Evolutionary conservation across 345 rosid genomes (phyloP).

Genomic region (Melaleuca alternifolia): DNA sequence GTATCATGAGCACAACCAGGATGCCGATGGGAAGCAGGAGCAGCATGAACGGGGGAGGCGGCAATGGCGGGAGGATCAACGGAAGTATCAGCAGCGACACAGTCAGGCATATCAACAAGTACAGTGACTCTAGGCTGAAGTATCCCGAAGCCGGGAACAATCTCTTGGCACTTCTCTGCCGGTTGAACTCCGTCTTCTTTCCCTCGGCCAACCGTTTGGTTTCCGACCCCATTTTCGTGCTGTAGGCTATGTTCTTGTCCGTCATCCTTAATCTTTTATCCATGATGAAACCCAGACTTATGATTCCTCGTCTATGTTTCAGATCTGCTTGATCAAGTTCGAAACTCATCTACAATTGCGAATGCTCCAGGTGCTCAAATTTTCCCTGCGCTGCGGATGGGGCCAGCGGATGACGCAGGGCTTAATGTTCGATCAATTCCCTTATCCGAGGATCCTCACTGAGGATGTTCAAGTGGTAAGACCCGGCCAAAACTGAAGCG

Average conservation of each 20-base stretch:
- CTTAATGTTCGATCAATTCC: neutral
- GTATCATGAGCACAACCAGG: conserved; percentile 48
- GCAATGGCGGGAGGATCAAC: conserved; percentile 69
- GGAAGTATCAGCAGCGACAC: conserved; percentile 71
- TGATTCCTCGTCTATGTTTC: conserved; percentile 3
- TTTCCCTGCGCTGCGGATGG: neutral
- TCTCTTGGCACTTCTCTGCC: conserved; percentile 19
- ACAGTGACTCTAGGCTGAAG: conserved; percentile 54
- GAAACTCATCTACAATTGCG: neutral
- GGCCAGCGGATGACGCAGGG: neutral
- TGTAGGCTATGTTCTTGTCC: neutral
- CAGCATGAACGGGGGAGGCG: conserved; percentile 77
- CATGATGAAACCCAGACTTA: conserved; percentile 15
- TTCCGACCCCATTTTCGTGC: neutral
- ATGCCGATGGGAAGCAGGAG: conserved; percentile 70
- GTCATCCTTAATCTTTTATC: conserved; percentile 4
- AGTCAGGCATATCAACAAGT: conserved; percentile 48
- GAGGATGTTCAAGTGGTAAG: neutral
- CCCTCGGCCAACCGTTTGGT: neutral
- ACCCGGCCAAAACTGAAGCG: neutral
- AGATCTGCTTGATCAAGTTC: neutral
- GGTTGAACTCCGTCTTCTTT: conserved; percentile 11
- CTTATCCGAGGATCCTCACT: rapidly evolving
- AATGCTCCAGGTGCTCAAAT: neutral
- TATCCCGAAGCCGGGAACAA: conserved; percentile 23